Evolutionary conservation across 352 stramenopile species (phyloP), one percentile per base, ranked within the genome.

Genomic region (Pythium aristosporum): DNA sequence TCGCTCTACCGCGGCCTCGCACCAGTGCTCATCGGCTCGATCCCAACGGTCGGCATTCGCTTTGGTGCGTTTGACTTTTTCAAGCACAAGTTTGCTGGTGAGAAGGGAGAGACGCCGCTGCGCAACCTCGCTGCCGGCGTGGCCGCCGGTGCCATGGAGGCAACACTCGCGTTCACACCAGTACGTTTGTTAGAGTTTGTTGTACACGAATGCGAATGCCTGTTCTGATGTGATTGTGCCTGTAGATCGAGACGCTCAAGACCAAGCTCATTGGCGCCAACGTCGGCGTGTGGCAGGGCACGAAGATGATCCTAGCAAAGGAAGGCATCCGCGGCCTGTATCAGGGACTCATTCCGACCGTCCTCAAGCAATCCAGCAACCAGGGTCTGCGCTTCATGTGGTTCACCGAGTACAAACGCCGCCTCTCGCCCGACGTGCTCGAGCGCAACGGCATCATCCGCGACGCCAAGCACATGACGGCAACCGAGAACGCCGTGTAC

Each of bases 191-290:
- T 18, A n/a, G n/a, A n/a, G n/a, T n/a, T n/a, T n/a, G 3, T 36
- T 23, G 48, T 57, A 28, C n/a, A n/a, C n/a, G n/a, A n/a, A n/a
- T n/a, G 30, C 12, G 55, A 23, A 20, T 39, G 21, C 5, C 13
- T 25, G 25, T 23, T 25, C 36, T 44, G 25, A 21, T n/a, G n/a
- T n/a, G 39, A 7, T 39, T 30, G 10, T 30, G 18, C 37, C 11
- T 72, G 43, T 41, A 90, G 61, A 98, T 91, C 73, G 91, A 99
- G 67, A 99, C 96, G 21, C 77, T 99, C 8, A 99, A 99, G 67
- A 99, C 96, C 28, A 98, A 98, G 75, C 91, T 98, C 30, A 99
- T 99, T 70, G 93, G 98, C 70, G 79, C 96, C 7, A 98, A 99
- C 65, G 83, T 85, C n/a, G 82, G 90, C 10, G 89, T 99, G 73